Percentiles rank a stretch among this genome's conserved stretches.
These are phyloP conservation scores for Wickerhamomyces canadensis DNA, from an alignment of 805 yeast species.

Conservation along the genomic window DNA sequence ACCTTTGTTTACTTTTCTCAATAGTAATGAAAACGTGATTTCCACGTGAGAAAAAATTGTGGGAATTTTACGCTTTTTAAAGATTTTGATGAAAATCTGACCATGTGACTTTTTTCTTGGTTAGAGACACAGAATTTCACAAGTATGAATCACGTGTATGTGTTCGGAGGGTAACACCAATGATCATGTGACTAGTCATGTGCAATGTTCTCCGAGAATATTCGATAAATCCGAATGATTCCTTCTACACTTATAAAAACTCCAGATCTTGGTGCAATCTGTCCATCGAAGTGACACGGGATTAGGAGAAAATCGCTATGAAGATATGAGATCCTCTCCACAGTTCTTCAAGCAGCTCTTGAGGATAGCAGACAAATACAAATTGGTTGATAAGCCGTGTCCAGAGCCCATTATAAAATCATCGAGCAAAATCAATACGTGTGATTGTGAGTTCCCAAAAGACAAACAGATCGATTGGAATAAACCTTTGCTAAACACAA, in stretches of 20 bases:
- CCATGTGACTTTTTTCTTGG: background rate
- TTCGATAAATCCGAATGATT: too few relatives aligned
- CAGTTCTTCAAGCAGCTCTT: constrained; percentile 1
- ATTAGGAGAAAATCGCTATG: background rate
- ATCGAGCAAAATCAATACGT: constrained; percentile 40
- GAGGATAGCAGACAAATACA: constrained; percentile 12
- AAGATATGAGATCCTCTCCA: constrained; percentile 11
- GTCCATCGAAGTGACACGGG: too few relatives aligned
- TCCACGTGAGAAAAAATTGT: constrained; percentile 25
- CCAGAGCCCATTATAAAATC: constrained; percentile 15
- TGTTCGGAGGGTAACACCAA: background rate
- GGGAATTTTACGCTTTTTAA: constrained; percentile 2
- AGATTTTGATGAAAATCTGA: background rate
- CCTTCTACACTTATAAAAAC: too few relatives aligned
- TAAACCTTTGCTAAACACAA: constrained; percentile 40
- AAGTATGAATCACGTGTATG: too few relatives aligned
- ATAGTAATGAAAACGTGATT: constrained; percentile 10
- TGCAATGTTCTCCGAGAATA: too few relatives aligned
- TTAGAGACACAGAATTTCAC: too few relatives aligned
- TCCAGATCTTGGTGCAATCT: too few relatives aligned
- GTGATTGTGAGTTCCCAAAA: constrained; percentile 40
- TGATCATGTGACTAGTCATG: background rate
- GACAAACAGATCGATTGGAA: constrained; percentile 36
- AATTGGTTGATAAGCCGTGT: constrained; percentile 11
- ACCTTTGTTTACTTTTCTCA: constrained; percentile 2